Evolutionary conservation across 2,329 filamentous ascomycete species (phyloP), one percentile per base, ranked within the genome.

Genomic region (Colletotrichum godetiae): DNA sequence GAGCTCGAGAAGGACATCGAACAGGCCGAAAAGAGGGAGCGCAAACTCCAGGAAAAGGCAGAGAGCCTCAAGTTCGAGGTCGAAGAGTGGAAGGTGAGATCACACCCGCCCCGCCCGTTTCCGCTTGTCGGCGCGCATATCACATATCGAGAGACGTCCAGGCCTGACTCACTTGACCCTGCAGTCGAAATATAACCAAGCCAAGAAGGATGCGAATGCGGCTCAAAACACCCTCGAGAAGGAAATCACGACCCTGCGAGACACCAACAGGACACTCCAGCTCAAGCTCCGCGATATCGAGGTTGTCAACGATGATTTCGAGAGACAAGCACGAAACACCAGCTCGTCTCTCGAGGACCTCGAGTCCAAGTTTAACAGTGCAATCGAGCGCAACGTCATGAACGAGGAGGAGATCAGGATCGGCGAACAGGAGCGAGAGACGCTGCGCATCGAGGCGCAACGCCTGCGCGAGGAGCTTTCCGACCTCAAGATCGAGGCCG

Each of bases 1-100:
- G 97, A 98, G 84, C 88, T 99, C 66, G 97, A 99, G 84, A 97
- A 95, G 86, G 97, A 99, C 82, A 92, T 99, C 70, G 96, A 98
- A 79, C 93, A 94, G 57, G 95, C 95, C 57, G 97, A 99, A 87
- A 97, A 97, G 86, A 91, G 95, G 78, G 96, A 98, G 85, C 90
- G 95, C 75, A 88, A 92, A 76, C 84, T 98, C 78, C 92, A 95
- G 82, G 93, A 97, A 82, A 97, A 96, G 86, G 93, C 94, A 0
- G 96, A 98, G 82, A 89, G 88, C 49, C 83, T 97, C 75, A 91
- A 89, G 62, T 99, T 95, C 80, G 95, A 98, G 82, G 95, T 97
- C 0, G 95, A 98, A 72, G 97, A 99, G 84, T 99, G 97, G 97
- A 98, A 98, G 92, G 95, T 78, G 37, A 67, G 72, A 63, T 57